A percentile compares a stretch with the other conserved stretches of the same genome.
phyloP scores from a whole-genome alignment of 768 basidiomycete species.

The Phlegmacium glaucopus region DNA sequence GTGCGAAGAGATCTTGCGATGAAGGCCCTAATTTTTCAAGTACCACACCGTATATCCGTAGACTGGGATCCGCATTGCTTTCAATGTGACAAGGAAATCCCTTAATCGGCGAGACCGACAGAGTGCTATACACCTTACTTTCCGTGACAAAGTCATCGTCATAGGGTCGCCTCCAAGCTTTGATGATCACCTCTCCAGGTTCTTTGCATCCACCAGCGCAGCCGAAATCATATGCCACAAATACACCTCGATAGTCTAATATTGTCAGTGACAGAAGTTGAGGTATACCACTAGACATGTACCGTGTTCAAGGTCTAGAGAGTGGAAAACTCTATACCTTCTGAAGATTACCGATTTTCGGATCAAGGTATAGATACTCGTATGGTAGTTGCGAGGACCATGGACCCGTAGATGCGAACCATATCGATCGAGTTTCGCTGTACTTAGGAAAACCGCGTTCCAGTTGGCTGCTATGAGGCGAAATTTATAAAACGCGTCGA shows the following conservation, averaged over 20 bases:
- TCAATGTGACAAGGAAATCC: constrained; percentile 15
- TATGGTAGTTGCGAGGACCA: constrained; percentile 21
- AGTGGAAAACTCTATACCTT: constrained; percentile 24
- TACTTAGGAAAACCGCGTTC: neutral
- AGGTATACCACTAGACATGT: constrained; percentile 2
- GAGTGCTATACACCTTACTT: constrained; percentile 13
- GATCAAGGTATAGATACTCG: constrained; percentile 25
- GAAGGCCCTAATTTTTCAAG: constrained; percentile 26
- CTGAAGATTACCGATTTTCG: constrained; percentile 19
- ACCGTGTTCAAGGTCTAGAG: constrained; percentile 25
- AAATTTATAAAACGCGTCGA: neutral
- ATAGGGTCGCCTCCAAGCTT: constrained; percentile 20
- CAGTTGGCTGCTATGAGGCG: neutral
- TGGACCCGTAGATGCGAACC: neutral
- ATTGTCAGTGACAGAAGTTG: neutral
- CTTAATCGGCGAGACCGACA: neutral
- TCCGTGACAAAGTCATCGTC: constrained; percentile 27
- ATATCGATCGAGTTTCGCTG: neutral
- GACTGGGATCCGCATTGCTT: constrained; percentile 14
- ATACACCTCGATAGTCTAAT: constrained; percentile 25
- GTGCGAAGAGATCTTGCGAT: constrained; percentile 18
- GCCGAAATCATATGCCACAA: constrained; percentile 25
- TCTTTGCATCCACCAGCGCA: constrained; percentile 18
- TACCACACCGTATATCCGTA: constrained; percentile 21
- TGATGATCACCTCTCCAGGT: constrained; percentile 22